Conservation (phyloP, 73 alveolate genomes). For the Uronychia setigera region DNA sequence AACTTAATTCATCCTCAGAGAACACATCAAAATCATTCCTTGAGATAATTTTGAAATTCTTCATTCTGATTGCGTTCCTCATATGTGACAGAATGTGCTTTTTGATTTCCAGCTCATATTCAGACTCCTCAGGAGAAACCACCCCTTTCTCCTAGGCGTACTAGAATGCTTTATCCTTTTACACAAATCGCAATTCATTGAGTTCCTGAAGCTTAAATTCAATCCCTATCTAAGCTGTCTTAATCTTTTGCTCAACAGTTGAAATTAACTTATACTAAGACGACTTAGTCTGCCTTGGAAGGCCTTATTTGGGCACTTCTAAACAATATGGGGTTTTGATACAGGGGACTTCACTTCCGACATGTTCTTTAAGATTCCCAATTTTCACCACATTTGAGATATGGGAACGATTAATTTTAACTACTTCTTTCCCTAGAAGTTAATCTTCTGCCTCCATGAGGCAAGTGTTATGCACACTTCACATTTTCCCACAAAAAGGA, state of each 20-base stretch:
- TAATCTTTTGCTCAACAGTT: neutral
- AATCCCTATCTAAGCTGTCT: neutral
- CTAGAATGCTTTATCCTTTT: neutral
- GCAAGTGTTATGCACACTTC: neutral
- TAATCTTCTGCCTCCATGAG: neutral
- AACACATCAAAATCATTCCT: neutral
- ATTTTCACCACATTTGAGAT: neutral
- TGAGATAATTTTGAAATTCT: neutral
- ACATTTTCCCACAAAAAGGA: neutral
- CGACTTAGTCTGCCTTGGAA: neutral
- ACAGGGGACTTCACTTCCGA: neutral
- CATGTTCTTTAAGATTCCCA: neutral
- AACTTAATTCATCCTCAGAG: neutral
- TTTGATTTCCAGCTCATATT: neutral
- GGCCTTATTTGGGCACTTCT: neutral
- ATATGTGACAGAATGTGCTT: neutral
- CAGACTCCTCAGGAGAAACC: neutral
- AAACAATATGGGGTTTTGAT: neutral
- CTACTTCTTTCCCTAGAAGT: neutral
- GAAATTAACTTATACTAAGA: neutral
- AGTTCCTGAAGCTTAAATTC: neutral
- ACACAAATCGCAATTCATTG: neutral
- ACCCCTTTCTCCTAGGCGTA: neutral
- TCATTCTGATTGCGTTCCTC: neutral
- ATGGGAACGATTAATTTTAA: neutral